Evolutionary conservation across 129 eudicot species (phyloP).

Genomic region (Ambrosia trifida): DNA sequence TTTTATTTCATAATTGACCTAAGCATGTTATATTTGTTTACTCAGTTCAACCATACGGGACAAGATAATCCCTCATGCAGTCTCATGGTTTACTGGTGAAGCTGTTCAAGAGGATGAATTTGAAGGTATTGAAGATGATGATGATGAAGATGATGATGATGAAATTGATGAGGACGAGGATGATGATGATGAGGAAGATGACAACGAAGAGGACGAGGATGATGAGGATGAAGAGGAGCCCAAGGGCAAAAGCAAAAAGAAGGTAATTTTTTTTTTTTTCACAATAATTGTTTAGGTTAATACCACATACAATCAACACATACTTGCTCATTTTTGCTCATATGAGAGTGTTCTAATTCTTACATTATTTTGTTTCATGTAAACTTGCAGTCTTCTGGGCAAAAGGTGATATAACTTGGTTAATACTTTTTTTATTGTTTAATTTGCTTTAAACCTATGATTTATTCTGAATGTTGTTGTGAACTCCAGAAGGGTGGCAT

Average conservation of each 20-base stretch:
- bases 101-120: slow-evolving; percentile 73
- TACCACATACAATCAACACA: neutral
- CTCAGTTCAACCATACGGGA: slow-evolving; percentile 78
- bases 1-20: neutral
- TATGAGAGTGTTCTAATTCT: slow-evolving; percentile 17
- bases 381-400: slow-evolving; percentile 47
- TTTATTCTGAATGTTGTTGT: slow-evolving; percentile 1
- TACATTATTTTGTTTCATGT: neutral
- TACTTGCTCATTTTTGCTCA: neutral
- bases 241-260: slow-evolving; percentile 47
- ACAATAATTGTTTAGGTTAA: neutral
- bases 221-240: slow-evolving; percentile 35
- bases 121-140: slow-evolving; percentile 59
- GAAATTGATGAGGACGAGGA: slow-evolving; percentile 48
- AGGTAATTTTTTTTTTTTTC: slow-evolving; percentile 33
- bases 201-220: slow-evolving; percentile 56
- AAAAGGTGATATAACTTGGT: slow-evolving; percentile 40
- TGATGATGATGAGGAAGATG: slow-evolving; percentile 55
- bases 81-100: slow-evolving; percentile 95
- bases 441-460: neutral
- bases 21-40: neutral
- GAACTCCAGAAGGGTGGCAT: slow-evolving; percentile 47
- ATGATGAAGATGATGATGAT: slow-evolving; percentile 41
- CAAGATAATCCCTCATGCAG: slow-evolving; percentile 82
- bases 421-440: neutral